A percentile compares a stretch with the other conserved stretches of the same genome.
phyloP scores from a whole-genome alignment of 2,329 filamentous ascomycete species.

The Pyrenochaeta sp. region DNA sequence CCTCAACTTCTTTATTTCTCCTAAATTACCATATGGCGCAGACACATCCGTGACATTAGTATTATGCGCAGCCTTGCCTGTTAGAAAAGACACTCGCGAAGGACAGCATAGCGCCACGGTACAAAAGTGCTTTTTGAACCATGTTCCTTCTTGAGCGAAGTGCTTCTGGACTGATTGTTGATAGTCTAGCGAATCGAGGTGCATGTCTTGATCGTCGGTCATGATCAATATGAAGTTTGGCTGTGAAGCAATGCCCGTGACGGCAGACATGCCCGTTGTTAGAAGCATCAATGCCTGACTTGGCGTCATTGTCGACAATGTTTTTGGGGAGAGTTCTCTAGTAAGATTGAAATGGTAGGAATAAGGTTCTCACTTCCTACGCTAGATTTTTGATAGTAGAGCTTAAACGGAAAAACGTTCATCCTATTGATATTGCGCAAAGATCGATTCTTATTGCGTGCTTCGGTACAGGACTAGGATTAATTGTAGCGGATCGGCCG shows the following conservation, averaged over 20 bases:
- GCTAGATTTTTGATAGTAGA: neutral
- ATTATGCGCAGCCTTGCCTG: constrained; percentile 73
- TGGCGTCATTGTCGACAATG: constrained; percentile 11
- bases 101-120: constrained; percentile 74
- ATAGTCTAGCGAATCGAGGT: constrained; percentile 68
- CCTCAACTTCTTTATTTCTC: constrained; percentile 5
- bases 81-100: constrained; percentile 70
- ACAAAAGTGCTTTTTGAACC: constrained; percentile 70
- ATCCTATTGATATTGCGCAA: neutral
- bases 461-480: neutral
- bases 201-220: constrained; percentile 73
- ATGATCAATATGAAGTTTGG: constrained; percentile 72
- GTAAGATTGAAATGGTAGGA: neutral
- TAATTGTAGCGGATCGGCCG: neutral
- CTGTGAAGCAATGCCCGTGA: constrained; percentile 8
- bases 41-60: constrained; percentile 72
- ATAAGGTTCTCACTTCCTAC: neutral
- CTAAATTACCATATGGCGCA: constrained; percentile 60
- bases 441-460: neutral
- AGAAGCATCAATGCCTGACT: constrained; percentile 15
- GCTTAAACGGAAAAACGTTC: neutral
- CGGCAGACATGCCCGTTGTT: constrained; percentile 8
- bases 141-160: constrained; percentile 65
- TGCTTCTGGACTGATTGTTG: constrained; percentile 67
- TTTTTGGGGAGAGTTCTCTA: neutral